phyloP scores from a whole-genome alignment of 192 early-diverging fungal genomes.

The Geranomyces variabilis region DNA sequence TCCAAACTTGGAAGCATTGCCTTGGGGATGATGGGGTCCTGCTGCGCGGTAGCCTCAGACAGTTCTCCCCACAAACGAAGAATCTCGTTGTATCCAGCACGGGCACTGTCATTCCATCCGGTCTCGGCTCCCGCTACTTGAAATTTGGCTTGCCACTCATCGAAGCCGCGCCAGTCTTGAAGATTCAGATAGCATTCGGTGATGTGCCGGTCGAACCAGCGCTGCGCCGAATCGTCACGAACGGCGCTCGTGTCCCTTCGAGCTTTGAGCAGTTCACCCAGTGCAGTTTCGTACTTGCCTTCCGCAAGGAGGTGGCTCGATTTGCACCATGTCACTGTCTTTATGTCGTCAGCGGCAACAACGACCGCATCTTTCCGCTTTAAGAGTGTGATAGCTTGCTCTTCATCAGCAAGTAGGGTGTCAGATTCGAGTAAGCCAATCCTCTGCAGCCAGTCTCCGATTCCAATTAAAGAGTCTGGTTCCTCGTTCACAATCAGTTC shows the following conservation, averaged over 20 bases:
- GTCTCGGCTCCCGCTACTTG: not conserved
- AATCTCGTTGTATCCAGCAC: not conserved
- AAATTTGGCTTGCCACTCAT: not conserved
- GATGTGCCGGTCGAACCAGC: not conserved
- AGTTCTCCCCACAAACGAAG: not conserved
- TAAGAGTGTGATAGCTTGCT: not conserved
- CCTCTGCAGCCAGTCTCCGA: slow-evolving; percentile 32
- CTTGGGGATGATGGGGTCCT: not conserved
- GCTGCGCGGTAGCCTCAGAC: not conserved
- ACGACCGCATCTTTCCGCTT: not conserved
- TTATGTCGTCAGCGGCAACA: not conserved
- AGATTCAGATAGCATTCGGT: not conserved
- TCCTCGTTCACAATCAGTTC: slow-evolving; percentile 29
- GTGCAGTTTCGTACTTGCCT: not conserved
- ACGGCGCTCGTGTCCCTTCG: not conserved
- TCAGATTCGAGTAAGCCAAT: slow-evolving; percentile 19
- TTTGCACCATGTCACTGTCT: not conserved
- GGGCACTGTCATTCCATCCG: not conserved
- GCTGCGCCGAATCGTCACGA: not conserved
- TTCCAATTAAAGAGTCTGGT: slow-evolving; percentile 35
- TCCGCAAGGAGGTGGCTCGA: slow-evolving; percentile 3
- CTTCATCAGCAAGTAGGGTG: not conserved
- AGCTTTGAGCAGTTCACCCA: not conserved
- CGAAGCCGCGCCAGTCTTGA: slow-evolving; percentile 11
- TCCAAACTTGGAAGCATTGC: no score